Conservation (phyloP, 2,329 filamentous ascomycete genomes). For the Coniosporium tulheliwenetii region DNA sequence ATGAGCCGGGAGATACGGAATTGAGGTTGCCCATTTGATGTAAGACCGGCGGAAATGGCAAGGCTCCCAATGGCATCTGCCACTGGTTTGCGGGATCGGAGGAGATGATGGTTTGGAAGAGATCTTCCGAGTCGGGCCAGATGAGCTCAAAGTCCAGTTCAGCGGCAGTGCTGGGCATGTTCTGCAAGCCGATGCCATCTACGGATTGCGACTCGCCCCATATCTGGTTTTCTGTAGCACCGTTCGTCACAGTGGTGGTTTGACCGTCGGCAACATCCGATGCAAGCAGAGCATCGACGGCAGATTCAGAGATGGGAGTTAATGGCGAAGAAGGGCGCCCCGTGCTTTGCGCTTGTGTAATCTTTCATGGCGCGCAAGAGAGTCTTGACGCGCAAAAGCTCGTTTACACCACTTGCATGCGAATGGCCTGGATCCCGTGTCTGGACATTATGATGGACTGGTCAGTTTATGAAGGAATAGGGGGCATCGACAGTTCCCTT, state of each 20-base stretch:
- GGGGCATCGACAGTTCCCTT: slow-evolving; percentile 7
- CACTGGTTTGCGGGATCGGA: slow-evolving; percentile 22
- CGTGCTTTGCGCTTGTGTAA: slow-evolving; percentile 18
- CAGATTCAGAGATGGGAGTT: slow-evolving; percentile 2
- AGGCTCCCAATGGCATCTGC: slow-evolving; percentile 26
- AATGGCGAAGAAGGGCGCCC: slow-evolving; percentile 5
- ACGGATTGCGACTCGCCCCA: slow-evolving; percentile 11
- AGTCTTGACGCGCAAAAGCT: slow-evolving; percentile 27
- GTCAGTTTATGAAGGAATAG: not conserved
- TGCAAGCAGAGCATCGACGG: not conserved
- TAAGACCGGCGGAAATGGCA: slow-evolving; percentile 19
- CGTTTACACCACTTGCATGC: slow-evolving; percentile 23
- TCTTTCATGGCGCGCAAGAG: slow-evolving; percentile 27
- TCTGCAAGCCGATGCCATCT: slow-evolving; percentile 10
- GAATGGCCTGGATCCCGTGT: slow-evolving; percentile 26
- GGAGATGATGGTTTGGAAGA: slow-evolving; percentile 29
- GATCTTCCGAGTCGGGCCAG: slow-evolving; percentile 29
- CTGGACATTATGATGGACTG: slow-evolving; percentile 7
- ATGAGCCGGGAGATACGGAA: slow-evolving; percentile 18
- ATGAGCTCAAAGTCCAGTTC: slow-evolving; percentile 25
- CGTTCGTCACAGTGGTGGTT: slow-evolving; percentile 4
- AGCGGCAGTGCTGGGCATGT: slow-evolving; percentile 6
- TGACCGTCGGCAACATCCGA: not conserved
- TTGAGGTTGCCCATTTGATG: slow-evolving; percentile 15
- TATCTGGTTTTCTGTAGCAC: slow-evolving; percentile 6